These are phyloP conservation scores for Pseudonectria buxi DNA, from an alignment of 2,329 filamentous ascomycete species.

Conservation along the genomic window DNA sequence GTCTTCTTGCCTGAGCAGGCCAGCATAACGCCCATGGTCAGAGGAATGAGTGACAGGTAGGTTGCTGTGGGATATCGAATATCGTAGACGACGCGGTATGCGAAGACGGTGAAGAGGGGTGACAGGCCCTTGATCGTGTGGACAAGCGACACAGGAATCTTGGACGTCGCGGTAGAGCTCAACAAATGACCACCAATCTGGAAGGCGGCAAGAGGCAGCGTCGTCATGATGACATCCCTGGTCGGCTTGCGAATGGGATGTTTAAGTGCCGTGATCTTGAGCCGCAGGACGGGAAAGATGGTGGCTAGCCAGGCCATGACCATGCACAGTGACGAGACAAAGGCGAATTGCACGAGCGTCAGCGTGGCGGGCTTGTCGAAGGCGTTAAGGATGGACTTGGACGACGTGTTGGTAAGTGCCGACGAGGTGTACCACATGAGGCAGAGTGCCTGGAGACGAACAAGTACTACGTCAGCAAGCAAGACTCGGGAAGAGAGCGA, in stretches of 20 bases:
- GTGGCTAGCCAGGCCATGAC: conserved; percentile 69
- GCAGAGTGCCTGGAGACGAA: conserved; percentile 62
- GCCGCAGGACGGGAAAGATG: conserved; percentile 63
- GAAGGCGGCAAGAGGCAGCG: conserved; percentile 85
- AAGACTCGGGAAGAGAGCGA: conserved; percentile 6
- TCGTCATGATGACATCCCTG: conserved; percentile 74
- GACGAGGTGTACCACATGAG: conserved; percentile 92
- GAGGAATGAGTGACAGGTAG: conserved; percentile 81
- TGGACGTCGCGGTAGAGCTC: conserved; percentile 86
- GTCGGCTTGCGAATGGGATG: conserved; percentile 78
- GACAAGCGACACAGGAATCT: conserved; percentile 92
- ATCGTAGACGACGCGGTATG: conserved; percentile 82
- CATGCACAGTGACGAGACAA: conserved; percentile 84
- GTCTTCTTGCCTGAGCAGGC: conserved; percentile 78
- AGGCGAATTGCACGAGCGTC: conserved; percentile 87
- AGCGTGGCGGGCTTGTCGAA: conserved; percentile 87
- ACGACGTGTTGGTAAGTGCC: conserved; percentile 93
- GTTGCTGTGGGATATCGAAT: conserved; percentile 83
- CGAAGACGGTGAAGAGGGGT: conserved; percentile 88
- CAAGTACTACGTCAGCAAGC: conserved; percentile 21
- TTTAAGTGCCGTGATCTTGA: conserved; percentile 68
- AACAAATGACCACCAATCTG: conserved; percentile 91
- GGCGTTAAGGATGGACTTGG: conserved; percentile 90
- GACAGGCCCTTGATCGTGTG: conserved; percentile 98
- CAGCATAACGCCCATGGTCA: conserved; percentile 91